phyloP scores from a whole-genome alignment of 2,329 filamentous ascomycete genomes.

The Amesomyces nigricolor region DNA sequence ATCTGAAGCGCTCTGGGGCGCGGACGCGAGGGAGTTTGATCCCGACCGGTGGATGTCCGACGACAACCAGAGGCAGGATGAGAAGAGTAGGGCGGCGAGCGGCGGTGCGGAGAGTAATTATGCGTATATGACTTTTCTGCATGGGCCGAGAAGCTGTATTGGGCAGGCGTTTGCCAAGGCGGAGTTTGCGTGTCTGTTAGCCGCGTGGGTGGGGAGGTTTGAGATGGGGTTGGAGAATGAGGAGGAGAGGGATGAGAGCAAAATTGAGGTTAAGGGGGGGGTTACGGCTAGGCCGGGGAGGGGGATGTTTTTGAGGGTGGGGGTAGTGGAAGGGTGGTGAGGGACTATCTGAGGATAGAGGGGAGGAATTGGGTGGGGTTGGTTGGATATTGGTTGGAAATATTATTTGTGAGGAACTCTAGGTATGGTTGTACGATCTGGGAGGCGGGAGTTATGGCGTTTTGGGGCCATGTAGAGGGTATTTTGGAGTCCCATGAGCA shows the following conservation, averaged over 20 bases:
- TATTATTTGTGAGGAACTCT: neutral
- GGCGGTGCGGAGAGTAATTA: constrained; percentile 74
- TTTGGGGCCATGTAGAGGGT: too few species aligned
- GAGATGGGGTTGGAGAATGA: constrained; percentile 53
- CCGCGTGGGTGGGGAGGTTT: constrained; percentile 70
- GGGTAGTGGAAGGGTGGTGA: constrained; percentile 62
- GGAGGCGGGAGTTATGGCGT: too few species aligned
- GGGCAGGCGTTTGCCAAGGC: constrained; percentile 73
- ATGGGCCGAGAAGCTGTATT: constrained; percentile 82
- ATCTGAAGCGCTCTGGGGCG: constrained; percentile 65
- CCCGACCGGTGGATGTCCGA: constrained; percentile 68
- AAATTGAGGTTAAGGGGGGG: constrained; percentile 61
- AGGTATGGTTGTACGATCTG: neutral
- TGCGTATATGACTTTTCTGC: constrained; percentile 73
- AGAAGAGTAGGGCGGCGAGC: constrained; percentile 44
- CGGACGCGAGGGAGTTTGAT: constrained; percentile 67
- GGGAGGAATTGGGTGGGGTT: neutral
- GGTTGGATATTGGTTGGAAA: neutral
- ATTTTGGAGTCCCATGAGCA: too few species aligned
- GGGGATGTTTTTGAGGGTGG: constrained; percentile 65
- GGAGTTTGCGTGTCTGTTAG: constrained; percentile 80
- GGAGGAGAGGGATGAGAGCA: constrained; percentile 59
- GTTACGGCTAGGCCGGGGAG: constrained; percentile 68
- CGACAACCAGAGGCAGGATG: constrained; percentile 26
- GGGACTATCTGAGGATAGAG: neutral